Evolutionary conservation across 768 basidiomycete genomes (phyloP).

Genomic region (Trametes punicea): DNA sequence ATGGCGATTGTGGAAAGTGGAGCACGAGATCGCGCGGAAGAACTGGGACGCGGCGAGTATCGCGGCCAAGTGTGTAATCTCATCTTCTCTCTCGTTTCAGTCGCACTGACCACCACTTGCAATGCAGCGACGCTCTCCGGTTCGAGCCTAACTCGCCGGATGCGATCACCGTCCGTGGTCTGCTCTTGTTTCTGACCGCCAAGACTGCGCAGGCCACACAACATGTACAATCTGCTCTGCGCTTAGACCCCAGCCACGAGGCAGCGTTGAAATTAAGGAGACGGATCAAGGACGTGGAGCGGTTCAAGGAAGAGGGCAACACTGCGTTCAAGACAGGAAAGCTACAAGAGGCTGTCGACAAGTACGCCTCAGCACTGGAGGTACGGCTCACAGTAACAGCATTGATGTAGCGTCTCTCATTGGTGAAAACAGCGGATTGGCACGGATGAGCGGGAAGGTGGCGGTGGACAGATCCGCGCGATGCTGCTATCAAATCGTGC

Average conservation of each 20-base stretch:
- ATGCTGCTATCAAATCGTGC: slow-evolving; percentile 82
- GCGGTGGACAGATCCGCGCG: slow-evolving; percentile 78
- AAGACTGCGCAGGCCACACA: slow-evolving; percentile 69
- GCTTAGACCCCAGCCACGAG: slow-evolving; percentile 75
- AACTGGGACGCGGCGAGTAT: slow-evolving; percentile 71
- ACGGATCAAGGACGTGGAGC: slow-evolving; percentile 79
- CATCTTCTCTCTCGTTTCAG: too few relatives aligned
- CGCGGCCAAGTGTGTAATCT: slow-evolving; percentile 76
- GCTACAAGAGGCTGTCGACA: slow-evolving; percentile 58
- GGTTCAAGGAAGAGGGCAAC: slow-evolving; percentile 85
- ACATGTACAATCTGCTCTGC: slow-evolving; percentile 67
- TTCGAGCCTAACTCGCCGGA: slow-evolving; percentile 74
- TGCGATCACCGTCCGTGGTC: slow-evolving; percentile 70
- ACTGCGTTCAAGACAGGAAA: slow-evolving; percentile 61
- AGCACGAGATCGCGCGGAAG: slow-evolving; percentile 69
- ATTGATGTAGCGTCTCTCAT: neutral
- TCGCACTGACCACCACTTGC: neutral
- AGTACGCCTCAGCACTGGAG: slow-evolving; percentile 71
- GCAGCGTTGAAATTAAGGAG: slow-evolving; percentile 68
- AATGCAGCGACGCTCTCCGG: slow-evolving; percentile 70
- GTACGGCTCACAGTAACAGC: slow-evolving; percentile 35
- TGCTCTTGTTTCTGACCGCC: slow-evolving; percentile 72
- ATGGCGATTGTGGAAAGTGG: slow-evolving; percentile 79
- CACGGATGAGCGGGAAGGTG: slow-evolving; percentile 62
- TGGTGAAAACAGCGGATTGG: slow-evolving; percentile 53